Conservation (phyloP, 2,329 filamentous ascomycete species). For the Colletotrichum sp. region DNA sequence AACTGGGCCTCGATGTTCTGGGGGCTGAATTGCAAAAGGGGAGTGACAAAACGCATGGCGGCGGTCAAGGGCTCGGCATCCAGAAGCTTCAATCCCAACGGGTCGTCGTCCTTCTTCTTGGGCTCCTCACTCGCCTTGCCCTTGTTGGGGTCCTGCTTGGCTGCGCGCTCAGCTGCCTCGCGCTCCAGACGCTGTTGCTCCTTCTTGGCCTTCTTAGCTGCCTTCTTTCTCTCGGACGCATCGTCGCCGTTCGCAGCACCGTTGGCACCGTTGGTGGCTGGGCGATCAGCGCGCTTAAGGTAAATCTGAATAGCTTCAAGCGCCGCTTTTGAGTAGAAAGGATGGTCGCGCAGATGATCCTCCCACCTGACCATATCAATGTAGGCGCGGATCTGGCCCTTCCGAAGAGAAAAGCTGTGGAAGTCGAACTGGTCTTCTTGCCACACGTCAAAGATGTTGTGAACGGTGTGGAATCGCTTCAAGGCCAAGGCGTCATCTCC, state of each 20-base stretch:
- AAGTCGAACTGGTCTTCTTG: conserved; percentile 99
- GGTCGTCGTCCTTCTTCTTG: conserved; percentile 88
- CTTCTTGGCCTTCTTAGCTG: conserved; percentile 87
- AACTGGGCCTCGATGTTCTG: conserved; percentile 83
- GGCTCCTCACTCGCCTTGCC: conserved; percentile 64
- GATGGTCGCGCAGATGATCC: conserved; percentile 87
- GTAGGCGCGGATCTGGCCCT: conserved; percentile 94
- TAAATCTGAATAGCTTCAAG: conserved; percentile 84
- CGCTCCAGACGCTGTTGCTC: conserved; percentile 70
- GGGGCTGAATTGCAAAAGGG: conserved; percentile 82
- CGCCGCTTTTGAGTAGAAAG: conserved; percentile 87
- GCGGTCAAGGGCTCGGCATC: conserved; percentile 86
- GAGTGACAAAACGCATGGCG: conserved; percentile 84
- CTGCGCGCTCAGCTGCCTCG: conserved; percentile 78
- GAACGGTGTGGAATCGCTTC: conserved; percentile 88
- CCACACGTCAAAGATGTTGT: conserved; percentile 96
- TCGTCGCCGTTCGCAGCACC: conserved; percentile 58
- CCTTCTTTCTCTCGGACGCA: conserved; percentile 80
- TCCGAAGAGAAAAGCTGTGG: conserved; percentile 95
- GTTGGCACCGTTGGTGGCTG: conserved; percentile 68
- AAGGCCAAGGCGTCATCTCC: conserved; percentile 84
- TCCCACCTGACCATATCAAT: conserved; percentile 98
- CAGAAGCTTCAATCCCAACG: conserved; percentile 79
- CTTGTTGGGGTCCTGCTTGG: conserved; percentile 86
- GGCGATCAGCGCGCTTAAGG: conserved; percentile 77